These are phyloP conservation scores for Hanseniaspora lachancei DNA, from an alignment of 805 yeast genomes.

Conservation along the genomic window DNA sequence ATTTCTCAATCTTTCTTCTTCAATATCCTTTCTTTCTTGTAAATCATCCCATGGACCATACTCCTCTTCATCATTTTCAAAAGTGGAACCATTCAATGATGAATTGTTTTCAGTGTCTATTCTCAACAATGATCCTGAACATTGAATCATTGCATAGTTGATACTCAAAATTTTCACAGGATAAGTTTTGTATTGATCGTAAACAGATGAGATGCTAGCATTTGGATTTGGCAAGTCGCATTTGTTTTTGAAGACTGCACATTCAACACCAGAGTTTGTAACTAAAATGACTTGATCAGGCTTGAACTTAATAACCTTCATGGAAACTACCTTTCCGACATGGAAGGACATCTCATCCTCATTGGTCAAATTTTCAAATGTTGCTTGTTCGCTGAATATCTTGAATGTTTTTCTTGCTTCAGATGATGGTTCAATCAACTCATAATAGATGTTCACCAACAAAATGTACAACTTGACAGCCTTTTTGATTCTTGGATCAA, in stretches of 20 bases:
- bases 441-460: constrained; percentile 31
- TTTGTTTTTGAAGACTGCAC: constrained; percentile 37
- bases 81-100: constrained; percentile 17
- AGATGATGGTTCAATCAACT: constrained; percentile 73
- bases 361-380: constrained; percentile 82
- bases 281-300: constrained; percentile 29
- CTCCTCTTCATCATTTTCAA: constrained; percentile 32
- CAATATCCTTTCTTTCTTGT: constrained; percentile 56
- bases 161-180: constrained; percentile 65
- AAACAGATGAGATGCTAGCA: constrained; percentile 31
- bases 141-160: constrained; percentile 61
- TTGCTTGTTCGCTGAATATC: constrained; percentile 49
- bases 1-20: constrained; percentile 45
- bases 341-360: constrained; percentile 60
- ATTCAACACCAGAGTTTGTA: constrained; percentile 53
- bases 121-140: constrained; percentile 57
- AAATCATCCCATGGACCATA: constrained; percentile 67
- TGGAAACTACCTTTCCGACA: constrained; percentile 62
- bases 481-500: constrained; percentile 79
- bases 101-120: constrained; percentile 46
- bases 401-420: constrained; percentile 71
- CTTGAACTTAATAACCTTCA: constrained; percentile 44
- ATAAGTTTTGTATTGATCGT: constrained; percentile 63
- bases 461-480: constrained; percentile 31
- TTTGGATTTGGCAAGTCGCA: constrained; percentile 7